Evolutionary conservation across 208 protist species (phyloP).

Genomic region (Strigomonas culicis): DNA sequence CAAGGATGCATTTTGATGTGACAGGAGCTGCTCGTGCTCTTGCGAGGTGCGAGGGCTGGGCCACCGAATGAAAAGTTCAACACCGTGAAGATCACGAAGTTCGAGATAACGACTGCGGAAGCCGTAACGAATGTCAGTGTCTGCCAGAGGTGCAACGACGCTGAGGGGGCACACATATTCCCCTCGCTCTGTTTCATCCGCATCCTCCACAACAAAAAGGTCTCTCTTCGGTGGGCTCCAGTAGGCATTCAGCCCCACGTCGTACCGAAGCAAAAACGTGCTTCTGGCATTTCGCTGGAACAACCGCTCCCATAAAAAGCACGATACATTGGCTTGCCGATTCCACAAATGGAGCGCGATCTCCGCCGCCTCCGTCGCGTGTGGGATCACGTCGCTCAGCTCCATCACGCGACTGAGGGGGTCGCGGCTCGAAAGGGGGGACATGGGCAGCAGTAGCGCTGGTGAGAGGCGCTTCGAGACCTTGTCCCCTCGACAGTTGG

Average conservation of each 20-base stretch:
- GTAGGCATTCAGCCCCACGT: background rate
- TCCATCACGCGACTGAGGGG: background rate
- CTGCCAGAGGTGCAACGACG: background rate
- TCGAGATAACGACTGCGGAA: slow-evolving; percentile 38
- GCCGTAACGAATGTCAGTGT: background rate
- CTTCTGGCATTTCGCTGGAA: slow-evolving; percentile 15
- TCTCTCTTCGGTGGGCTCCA: background rate
- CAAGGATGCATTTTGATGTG: slow-evolving; percentile 13
- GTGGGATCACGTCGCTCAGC: background rate
- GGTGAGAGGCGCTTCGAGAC: background rate
- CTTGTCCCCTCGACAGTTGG: background rate
- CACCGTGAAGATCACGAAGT: slow-evolving; percentile 38
- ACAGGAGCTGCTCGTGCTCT: background rate
- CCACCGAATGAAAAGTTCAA: slow-evolving; percentile 69
- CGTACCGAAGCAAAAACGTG: background rate
- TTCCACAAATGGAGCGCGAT: slow-evolving; percentile 19
- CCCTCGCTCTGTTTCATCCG: background rate
- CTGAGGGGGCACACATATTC: background rate
- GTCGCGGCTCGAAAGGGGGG: background rate
- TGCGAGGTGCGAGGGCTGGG: slow-evolving; percentile 8
- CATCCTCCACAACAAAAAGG: background rate
- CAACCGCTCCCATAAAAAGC: slow-evolving; percentile 41
- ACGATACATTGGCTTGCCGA: slow-evolving; percentile 17
- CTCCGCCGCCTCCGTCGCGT: background rate
- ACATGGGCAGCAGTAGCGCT: background rate